Base-by-base conservation (phyloP, 2,329 filamentous ascomycete genomes). In the Mollisiaceae sp. region DNA sequence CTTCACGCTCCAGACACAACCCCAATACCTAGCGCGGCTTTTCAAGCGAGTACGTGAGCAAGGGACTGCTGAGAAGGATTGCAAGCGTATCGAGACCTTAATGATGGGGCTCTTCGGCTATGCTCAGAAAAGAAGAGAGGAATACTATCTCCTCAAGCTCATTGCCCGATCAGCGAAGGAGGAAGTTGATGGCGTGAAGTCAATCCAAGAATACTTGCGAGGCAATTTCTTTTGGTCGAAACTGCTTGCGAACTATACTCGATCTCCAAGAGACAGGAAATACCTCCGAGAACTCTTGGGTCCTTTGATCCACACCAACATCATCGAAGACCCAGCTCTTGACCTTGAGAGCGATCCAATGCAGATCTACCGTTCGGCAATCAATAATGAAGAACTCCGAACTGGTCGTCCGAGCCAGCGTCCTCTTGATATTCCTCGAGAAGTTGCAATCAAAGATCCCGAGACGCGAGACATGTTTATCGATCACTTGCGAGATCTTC, bases 71-170 rank as follows among this genome's bases (percentile, higher is more conserved):
- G 95, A 99, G 74, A 96, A 95, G 78, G 95, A 99, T 74, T 91
- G 89, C 77, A 97, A 97, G 80, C 88, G 93, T 59, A 91, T 97
- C 62, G 94, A 97, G 78, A 91, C 95, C 67, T 82, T 99, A 67
- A 92, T 97, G 79, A 97, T 99, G 93, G 92, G 93, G 11, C 83
- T 98, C 39, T 99, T 98, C 74, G 96, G 95, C 24, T 97, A 98
- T 75, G 94, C 95, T 0, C 95, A 99, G 77, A 99, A 98, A 82
- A 87, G 94, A 69, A 86, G 95, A 76, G 95, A 99, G 78, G 95
- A 99, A 76, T 99, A 98, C 80, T 97, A 97, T 77, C 84, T 99
- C 5, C 82, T 99, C 67, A 97, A 97, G 79, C 83, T 98, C 24
- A 89, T 99, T 64, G 84, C 90, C 18, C 85, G 91, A 60, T 94